phyloP scores from a whole-genome alignment of 2,329 filamentous ascomycete species.

The Aspergillus fijiensis region DNA sequence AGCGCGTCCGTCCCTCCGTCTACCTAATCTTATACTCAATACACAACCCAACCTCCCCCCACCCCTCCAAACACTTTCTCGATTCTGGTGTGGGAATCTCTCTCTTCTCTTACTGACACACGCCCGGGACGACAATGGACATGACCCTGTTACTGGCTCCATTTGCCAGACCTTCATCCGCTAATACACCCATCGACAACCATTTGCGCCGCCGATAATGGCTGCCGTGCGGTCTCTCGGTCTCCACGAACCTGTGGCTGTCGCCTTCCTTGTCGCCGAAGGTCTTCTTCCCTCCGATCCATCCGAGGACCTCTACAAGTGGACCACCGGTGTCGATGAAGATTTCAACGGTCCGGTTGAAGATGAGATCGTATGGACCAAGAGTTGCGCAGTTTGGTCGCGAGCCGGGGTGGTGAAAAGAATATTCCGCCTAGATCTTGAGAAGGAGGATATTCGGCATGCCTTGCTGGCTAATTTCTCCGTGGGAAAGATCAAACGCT shows the following conservation, averaged over 20 bases:
- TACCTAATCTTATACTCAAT: background rate
- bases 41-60: background rate
- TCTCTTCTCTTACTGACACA: constrained; percentile 4
- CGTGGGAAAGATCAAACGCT: constrained; percentile 33
- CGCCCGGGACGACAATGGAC: constrained; percentile 27
- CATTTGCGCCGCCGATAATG: constrained; percentile 57
- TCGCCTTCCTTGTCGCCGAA: constrained; percentile 81
- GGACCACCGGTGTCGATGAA: constrained; percentile 62
- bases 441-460: constrained; percentile 83
- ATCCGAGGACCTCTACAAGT: constrained; percentile 64
- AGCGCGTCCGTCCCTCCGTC: constrained; percentile 23
- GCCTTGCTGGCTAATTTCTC: constrained; percentile 83
- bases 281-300: constrained; percentile 70
- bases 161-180: constrained; percentile 23
- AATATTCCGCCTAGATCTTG: constrained; percentile 79
- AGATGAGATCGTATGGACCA: constrained; percentile 78
- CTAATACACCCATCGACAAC: constrained; percentile 20
- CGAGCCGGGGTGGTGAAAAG: constrained; percentile 81
- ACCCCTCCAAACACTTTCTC: background rate
- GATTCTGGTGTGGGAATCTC: constrained; percentile 7
- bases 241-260: constrained; percentile 80
- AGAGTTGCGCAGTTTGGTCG: constrained; percentile 81
- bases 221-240: constrained; percentile 87
- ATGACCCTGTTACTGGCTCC: constrained; percentile 23
- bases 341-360: constrained; percentile 52